phyloP scores from a whole-genome alignment of 2,329 filamentous ascomycete genomes.

The Penicillium sp. region DNA sequence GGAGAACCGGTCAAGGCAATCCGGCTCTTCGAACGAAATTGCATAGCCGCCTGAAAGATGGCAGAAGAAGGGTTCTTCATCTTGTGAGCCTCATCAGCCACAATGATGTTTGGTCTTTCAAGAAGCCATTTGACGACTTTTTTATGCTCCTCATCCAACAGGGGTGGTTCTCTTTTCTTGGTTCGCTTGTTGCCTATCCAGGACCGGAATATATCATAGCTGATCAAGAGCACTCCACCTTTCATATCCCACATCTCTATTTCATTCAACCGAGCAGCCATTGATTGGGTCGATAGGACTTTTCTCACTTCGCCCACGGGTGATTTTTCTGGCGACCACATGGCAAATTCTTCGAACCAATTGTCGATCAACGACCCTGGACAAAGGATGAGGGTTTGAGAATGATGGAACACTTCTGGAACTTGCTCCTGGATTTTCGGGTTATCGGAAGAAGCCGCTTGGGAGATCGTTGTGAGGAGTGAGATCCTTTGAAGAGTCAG shows the following conservation, averaged over 20 bases:
- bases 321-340: constrained; percentile 65
- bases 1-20: constrained; percentile 89
- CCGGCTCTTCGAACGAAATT: constrained; percentile 70
- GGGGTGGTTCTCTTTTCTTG: constrained; percentile 27
- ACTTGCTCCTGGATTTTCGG: constrained; percentile 66
- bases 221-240: constrained; percentile 77
- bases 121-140: constrained; percentile 57
- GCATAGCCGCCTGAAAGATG: constrained; percentile 58
- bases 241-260: constrained; percentile 64
- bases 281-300: constrained; percentile 53
- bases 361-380: constrained; percentile 78
- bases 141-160: constrained; percentile 45
- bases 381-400: constrained; percentile 74
- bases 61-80: constrained; percentile 70
- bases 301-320: constrained; percentile 62
- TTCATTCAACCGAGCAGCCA: constrained; percentile 47
- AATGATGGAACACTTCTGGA: constrained; percentile 65
- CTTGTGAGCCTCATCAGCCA: constrained; percentile 84
- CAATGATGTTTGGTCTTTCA: constrained; percentile 69
- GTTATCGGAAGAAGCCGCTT: constrained; percentile 67
- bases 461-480: constrained; percentile 74
- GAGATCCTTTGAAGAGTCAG: constrained; percentile 61
- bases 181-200: constrained; percentile 45
- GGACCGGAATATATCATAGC: constrained; percentile 71
- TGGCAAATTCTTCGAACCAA: constrained; percentile 77